These are phyloP conservation scores for Globisporangium mamillatum DNA, from an alignment of 352 stramenopile species.

Conservation along the genomic window DNA sequence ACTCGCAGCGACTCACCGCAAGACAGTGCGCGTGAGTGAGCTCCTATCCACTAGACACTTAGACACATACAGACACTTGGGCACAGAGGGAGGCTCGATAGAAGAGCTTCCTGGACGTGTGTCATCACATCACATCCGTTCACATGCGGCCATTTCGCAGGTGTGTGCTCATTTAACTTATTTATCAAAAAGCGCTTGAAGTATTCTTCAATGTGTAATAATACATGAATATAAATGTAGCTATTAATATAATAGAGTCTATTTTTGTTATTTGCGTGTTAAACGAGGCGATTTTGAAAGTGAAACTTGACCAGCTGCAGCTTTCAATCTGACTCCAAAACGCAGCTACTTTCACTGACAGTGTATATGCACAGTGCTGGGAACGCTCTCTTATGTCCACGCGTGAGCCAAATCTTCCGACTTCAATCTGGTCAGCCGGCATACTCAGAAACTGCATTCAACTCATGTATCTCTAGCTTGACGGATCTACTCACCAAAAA, in stretches of 20 bases:
- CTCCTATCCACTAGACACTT: slow-evolving; percentile 1
- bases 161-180: background rate
- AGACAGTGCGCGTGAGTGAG: slow-evolving; percentile 18
- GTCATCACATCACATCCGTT: background rate
- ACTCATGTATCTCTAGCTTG: background rate
- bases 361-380: too few species aligned
- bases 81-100: slow-evolving; percentile 10
- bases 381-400: too few species aligned
- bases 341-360: too few species aligned
- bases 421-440: too few species aligned
- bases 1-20: slow-evolving; percentile 31
- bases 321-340: background rate
- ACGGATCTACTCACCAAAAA: background rate
- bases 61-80: background rate
- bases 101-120: slow-evolving; percentile 12
- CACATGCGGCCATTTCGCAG: background rate
- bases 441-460: too few species aligned
- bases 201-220: too few species aligned
- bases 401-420: too few species aligned
- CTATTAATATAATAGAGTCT: background rate
- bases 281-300: background rate
- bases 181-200: background rate
- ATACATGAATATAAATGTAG: background rate
- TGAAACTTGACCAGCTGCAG: background rate
- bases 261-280: background rate